phyloP scores from a whole-genome alignment of 352 stramenopile genomes.

The Pythium brachiatum region DNA sequence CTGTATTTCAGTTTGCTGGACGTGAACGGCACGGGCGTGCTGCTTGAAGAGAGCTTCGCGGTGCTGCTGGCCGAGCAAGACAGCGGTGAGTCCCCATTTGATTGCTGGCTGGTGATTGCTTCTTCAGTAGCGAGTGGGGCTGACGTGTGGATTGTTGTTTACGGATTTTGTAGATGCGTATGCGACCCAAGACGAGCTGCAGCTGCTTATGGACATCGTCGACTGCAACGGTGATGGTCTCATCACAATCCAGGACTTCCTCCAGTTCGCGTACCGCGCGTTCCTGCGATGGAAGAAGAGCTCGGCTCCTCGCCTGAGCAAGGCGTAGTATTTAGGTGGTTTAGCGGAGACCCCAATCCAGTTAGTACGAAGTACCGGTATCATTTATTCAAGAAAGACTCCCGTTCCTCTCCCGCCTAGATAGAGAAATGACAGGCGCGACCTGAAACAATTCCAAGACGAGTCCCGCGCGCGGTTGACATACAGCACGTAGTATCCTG shows the following conservation, averaged over 20 bases:
- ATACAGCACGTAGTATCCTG: too few species aligned
- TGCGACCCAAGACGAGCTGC: conserved; percentile 77
- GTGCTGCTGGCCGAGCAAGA: conserved; percentile 80
- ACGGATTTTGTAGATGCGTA: conserved; percentile 57
- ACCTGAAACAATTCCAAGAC: too few species aligned
- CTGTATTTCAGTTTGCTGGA: conserved; percentile 73
- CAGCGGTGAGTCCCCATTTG: conserved; percentile 43
- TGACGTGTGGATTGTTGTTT: not conserved
- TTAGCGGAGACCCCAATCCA: not conserved
- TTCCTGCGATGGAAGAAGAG: conserved; percentile 63
- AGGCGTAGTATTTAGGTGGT: not conserved
- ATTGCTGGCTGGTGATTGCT: too few species aligned
- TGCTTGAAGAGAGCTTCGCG: conserved; percentile 82
- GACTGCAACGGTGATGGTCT: conserved; percentile 75
- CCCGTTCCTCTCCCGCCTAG: too few species aligned
- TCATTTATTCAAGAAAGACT: conserved; percentile 4
- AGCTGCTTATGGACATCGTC: conserved; percentile 74
- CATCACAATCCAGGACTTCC: conserved; percentile 78
- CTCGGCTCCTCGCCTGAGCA: conserved; percentile 6
- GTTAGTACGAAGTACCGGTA: not conserved
- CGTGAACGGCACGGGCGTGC: conserved; percentile 58
- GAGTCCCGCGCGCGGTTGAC: too few species aligned
- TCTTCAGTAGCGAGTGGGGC: too few species aligned
- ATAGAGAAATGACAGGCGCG: too few species aligned
- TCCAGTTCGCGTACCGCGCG: conserved; percentile 79